Conservation (phyloP, 441 rosid genomes). For the Pelargonium australe region DNA sequence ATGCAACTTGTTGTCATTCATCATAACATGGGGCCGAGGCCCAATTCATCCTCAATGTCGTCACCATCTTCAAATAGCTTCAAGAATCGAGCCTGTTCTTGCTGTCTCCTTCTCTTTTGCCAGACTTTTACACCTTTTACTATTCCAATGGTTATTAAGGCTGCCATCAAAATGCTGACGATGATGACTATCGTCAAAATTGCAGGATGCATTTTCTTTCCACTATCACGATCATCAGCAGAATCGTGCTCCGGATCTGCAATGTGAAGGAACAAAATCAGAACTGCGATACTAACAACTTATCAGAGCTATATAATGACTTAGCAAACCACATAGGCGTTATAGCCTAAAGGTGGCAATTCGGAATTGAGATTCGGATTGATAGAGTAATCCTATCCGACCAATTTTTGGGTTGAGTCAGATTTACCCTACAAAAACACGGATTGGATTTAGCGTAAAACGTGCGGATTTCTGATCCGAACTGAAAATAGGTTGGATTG, state of each 20-base stretch:
- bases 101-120: constrained; percentile 66
- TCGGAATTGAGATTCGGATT: no score
- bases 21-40: constrained; percentile 39
- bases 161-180: constrained; percentile 27
- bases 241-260: not conserved
- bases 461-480: no score
- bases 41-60: constrained; percentile 82
- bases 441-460: no score
- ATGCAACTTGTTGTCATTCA: constrained; percentile 5
- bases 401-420: not conserved
- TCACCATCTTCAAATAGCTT: constrained; percentile 87
- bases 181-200: constrained; percentile 33
- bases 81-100: constrained; percentile 85
- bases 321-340: no score
- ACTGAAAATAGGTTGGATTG: no score
- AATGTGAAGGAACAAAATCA: not conserved
- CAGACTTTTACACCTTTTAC: constrained; percentile 44
- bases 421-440: no score
- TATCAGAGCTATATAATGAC: no score
- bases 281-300: not conserved
- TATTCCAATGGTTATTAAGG: constrained; percentile 37
- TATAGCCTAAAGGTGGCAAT: no score
- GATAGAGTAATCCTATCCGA: no score
- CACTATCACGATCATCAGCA: constrained; percentile 12
- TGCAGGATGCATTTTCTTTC: constrained; percentile 35